phyloP scores from a whole-genome alignment of 192 early-diverging fungal genomes.

The Diversispora eburnea region DNA sequence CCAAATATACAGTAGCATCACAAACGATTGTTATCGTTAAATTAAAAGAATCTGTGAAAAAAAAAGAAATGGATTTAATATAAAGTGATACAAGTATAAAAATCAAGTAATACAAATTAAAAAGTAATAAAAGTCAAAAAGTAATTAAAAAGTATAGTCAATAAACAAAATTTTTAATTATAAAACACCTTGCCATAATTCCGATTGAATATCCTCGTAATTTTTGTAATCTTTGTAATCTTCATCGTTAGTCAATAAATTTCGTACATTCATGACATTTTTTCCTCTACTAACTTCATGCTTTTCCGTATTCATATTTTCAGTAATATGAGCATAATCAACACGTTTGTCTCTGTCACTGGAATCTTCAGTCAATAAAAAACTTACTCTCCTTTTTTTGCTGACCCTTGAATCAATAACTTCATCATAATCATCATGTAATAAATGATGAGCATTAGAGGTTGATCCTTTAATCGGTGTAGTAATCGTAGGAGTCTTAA shows the following conservation, averaged over 20 bases:
- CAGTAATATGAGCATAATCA: no score
- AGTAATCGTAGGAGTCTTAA: no score
- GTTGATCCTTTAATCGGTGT: no score
- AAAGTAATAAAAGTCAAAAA: no score
- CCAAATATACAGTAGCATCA: slow-evolving; percentile 1
- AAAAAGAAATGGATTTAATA: not conserved
- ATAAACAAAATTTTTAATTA: not conserved
- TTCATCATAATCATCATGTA: no score
- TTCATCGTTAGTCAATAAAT: slow-evolving; percentile 6
- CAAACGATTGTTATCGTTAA: not conserved
- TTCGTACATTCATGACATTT: slow-evolving; percentile 20
- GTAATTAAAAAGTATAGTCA: not conserved
- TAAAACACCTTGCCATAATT: not conserved
- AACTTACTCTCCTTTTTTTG: not conserved
- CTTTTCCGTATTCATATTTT: no score
- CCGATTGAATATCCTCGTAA: not conserved
- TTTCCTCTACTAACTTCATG: not conserved
- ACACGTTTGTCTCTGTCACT: not conserved
- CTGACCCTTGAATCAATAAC: not conserved
- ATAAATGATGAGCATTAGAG: no score
- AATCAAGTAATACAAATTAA: no score
- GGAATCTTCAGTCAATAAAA: not conserved
- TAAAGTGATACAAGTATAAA: no score
- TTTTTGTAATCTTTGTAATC: not conserved
- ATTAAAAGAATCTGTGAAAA: not conserved